Conservation (phyloP, 2,329 filamentous ascomycete species). For the Monilinia laxa region DNA sequence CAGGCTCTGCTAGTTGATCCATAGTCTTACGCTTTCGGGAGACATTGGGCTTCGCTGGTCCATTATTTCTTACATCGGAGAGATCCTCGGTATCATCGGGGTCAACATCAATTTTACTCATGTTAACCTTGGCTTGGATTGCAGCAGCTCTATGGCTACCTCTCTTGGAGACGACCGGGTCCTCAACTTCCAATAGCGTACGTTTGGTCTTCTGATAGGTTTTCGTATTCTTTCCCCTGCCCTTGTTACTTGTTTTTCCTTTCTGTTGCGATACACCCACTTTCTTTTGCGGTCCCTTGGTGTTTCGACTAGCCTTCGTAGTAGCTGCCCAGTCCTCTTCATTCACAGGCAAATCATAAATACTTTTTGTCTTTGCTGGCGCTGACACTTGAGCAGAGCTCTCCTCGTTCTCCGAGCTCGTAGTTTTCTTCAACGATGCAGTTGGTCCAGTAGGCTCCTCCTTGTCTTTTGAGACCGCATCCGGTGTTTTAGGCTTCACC, state of each 20-base stretch:
- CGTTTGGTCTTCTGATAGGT: not conserved
- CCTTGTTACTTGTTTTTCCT: not conserved
- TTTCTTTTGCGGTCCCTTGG: not conserved
- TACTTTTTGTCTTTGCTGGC: not conserved
- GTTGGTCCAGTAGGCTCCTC: not conserved
- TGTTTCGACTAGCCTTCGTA: not conserved
- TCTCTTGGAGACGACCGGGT: not conserved
- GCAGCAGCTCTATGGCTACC: slow-evolving; percentile 19
- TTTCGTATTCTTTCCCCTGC: slow-evolving; percentile 1
- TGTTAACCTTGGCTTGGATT: slow-evolving; percentile 13
- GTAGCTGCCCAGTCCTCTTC: not conserved
- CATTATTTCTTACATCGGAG: not conserved
- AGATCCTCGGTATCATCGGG: slow-evolving; percentile 4
- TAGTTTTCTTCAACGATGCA: not conserved
- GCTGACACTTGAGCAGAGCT: not conserved
- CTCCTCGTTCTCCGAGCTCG: not conserved
- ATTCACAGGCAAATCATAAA: slow-evolving; percentile 17
- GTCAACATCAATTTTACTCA: slow-evolving; percentile 10
- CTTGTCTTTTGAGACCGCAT: not conserved
- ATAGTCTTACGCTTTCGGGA: slow-evolving; percentile 20
- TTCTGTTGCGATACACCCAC: not conserved
- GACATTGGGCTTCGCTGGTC: slow-evolving; percentile 18
- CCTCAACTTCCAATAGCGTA: not conserved
- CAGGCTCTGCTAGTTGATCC: not conserved
- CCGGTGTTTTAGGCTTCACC: slow-evolving; percentile 9